A percentile compares a stretch with the other conserved stretches of the same genome.
phyloP scores from a whole-genome alignment of 1,139 yeast genomes.

The Taphrina flavorubra region DNA sequence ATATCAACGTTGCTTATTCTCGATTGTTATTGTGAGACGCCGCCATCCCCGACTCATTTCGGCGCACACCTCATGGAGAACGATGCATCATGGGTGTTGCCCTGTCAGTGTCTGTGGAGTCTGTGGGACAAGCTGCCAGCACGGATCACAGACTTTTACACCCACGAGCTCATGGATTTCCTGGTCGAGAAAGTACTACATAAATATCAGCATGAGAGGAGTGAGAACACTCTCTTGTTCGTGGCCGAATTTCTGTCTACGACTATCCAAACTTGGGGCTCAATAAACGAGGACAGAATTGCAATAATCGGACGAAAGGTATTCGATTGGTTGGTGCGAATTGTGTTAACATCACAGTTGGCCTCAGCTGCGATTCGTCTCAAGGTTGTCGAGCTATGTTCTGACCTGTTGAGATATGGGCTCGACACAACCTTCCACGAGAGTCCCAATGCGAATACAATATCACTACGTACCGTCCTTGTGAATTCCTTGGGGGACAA shows the following conservation, averaged over 20 bases:
- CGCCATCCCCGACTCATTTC: background rate
- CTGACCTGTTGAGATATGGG: background rate
- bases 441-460: background rate
- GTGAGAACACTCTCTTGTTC: background rate
- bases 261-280: background rate
- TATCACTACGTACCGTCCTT: conserved; percentile 5
- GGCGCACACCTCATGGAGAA: background rate
- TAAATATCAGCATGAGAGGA: conserved; percentile 9
- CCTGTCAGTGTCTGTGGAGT: background rate
- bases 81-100: background rate
- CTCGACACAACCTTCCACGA: background rate
- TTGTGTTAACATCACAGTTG: conserved; percentile 8
- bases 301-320: background rate
- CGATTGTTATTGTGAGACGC: background rate
- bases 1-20: background rate
- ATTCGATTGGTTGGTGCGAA: conserved; percentile 15
- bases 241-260: conserved; percentile 7
- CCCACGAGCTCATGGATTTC: conserved; percentile 2
- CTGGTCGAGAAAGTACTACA: conserved; percentile 7
- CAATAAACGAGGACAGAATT: background rate
- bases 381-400: conserved; percentile 1
- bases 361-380: background rate
- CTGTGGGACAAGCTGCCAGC: background rate
- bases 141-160: too few relatives aligned
- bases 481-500: conserved; percentile 1